A percentile compares a stretch with the other conserved stretches of the same genome.
These are phyloP conservation scores for Eucalyptus paniculata DNA, from an alignment of 345 rosid genomes.

Conservation along the genomic window DNA sequence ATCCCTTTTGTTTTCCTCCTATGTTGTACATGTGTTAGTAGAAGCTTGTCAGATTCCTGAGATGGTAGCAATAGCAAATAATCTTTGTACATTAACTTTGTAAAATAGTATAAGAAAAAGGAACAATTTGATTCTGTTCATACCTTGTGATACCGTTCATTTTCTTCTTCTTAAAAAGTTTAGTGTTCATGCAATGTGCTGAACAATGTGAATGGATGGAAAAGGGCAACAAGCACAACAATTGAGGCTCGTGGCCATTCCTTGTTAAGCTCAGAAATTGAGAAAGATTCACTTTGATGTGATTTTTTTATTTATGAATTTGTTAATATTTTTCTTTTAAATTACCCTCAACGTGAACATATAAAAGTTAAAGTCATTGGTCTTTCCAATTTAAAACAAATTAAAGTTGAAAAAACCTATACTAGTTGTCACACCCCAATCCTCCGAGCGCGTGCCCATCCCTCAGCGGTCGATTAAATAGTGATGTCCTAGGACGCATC, in stretches of 20 bases:
- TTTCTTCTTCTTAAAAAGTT: not conserved
- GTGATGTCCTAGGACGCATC: rapidly evolving
- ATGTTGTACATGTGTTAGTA: not conserved
- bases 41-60: not conserved
- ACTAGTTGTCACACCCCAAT: no score
- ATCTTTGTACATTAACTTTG: not conserved
- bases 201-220: not conserved
- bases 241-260: not conserved
- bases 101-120: not conserved
- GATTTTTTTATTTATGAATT: no score
- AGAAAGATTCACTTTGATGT: not conserved
- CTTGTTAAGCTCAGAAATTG: not conserved
- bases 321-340: not conserved
- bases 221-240: not conserved
- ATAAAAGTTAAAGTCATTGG: not conserved
- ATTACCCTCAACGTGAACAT: not conserved
- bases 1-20: not conserved
- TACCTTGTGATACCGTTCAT: not conserved
- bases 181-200: not conserved
- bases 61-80: not conserved
- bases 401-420: no score
- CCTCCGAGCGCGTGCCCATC: no score
- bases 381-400: no score
- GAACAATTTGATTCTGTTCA: not conserved
- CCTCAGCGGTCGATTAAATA: no score